Conservation (phyloP, 1,284 basidiomycete species). For the Anthracocystis panici-leucophaei region DNA sequence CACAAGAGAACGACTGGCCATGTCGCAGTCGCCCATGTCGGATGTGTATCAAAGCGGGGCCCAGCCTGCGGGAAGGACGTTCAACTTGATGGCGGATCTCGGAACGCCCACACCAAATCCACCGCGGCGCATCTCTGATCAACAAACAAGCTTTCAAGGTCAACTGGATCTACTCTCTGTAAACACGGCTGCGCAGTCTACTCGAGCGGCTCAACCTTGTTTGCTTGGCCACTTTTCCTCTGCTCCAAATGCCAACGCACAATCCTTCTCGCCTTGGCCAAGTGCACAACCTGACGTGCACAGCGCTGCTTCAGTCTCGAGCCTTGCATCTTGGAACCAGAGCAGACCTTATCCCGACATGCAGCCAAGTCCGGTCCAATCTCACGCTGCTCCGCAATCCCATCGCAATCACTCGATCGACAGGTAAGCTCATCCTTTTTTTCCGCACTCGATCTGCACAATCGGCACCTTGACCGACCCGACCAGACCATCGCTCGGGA, state of each 20-base stretch:
- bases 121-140: conserved; percentile 22
- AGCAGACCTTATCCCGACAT: conserved; percentile 25
- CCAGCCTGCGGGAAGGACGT: conserved; percentile 21
- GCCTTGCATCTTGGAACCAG: conserved; percentile 24
- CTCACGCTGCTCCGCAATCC: background rate
- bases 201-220: background rate
- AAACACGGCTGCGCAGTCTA: background rate
- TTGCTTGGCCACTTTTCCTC: conserved; percentile 3
- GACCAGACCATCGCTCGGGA: background rate
- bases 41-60: conserved; percentile 34
- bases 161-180: background rate
- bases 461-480: background rate
- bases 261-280: conserved; percentile 15
- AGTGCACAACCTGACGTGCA: background rate
- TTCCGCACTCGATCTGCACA: background rate
- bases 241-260: conserved; percentile 2
- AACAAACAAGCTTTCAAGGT: conserved; percentile 8
- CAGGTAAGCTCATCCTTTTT: conserved; percentile 18
- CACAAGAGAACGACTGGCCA: conserved; percentile 31
- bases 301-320: conserved; percentile 9
- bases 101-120: conserved; percentile 32
- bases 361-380: conserved; percentile 12
- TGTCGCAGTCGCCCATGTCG: conserved; percentile 44
- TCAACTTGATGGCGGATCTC: conserved; percentile 43
- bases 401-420: conserved; percentile 10